These are phyloP conservation scores for Puccinia coronata DNA, from an alignment of 1,284 basidiomycete genomes.

Conservation along the genomic window DNA sequence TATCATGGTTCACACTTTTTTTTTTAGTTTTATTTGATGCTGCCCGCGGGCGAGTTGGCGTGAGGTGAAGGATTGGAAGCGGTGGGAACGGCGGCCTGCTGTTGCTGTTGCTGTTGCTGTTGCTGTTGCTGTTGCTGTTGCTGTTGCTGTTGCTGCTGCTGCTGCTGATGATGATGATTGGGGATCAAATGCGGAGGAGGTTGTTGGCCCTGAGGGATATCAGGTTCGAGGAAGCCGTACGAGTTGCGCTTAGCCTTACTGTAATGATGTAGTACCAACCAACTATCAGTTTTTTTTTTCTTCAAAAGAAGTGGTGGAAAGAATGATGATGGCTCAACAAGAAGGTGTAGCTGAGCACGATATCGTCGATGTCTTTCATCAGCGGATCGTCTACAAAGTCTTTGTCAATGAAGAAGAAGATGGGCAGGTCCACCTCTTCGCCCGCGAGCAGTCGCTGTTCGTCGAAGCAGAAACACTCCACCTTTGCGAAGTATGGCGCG, in stretches of 20 bases:
- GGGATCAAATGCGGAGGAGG: neutral
- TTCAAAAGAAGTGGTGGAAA: neutral
- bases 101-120: too few relatives aligned
- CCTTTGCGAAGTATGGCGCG: conserved; percentile 98
- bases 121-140: too few relatives aligned
- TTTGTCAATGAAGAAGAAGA: conserved; percentile 98
- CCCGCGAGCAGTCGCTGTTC: conserved; percentile 92
- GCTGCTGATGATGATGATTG: neutral
- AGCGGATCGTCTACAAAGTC: conserved; percentile 74
- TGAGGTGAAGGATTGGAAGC: too few relatives aligned
- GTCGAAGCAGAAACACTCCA: conserved; percentile 99
- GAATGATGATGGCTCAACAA: conserved; percentile 62
- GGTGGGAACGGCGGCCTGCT: too few relatives aligned
- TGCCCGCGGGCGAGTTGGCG: too few relatives aligned
- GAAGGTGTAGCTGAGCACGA: conserved; percentile 95
- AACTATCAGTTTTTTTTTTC: neutral
- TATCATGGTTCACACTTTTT: too few relatives aligned
- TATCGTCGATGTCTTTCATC: conserved; percentile 81
- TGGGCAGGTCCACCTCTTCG: conserved; percentile 96
- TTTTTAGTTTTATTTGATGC: too few relatives aligned
- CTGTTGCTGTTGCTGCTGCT: too few relatives aligned
- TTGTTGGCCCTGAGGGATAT: neutral
- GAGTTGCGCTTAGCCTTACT: conserved; percentile 48
- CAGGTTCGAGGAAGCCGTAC: conserved; percentile 37
- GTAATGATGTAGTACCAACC: too few relatives aligned